Base-by-base conservation (phyloP, 164 flowering plant species). In the Taxillus chinensis region DNA sequence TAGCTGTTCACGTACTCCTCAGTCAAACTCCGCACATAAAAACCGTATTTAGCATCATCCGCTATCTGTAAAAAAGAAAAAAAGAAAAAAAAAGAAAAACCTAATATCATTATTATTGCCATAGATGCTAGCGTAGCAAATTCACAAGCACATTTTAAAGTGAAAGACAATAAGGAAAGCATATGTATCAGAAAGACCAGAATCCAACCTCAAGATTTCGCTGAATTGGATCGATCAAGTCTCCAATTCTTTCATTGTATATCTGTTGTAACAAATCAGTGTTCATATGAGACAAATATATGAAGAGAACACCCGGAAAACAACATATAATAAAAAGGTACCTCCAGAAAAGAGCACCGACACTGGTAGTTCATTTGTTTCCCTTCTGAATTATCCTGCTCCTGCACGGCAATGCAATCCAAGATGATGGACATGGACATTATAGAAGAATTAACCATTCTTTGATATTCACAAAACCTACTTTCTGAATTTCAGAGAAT, bases 281-380 rank as follows among this genome's bases (percentile, higher is more conserved):
- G 57, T 63, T 57, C 42, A 38, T 38, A 41, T 1, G 42, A 39
- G n/a, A 27, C 37, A 45, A 6, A 55, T 46, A 57, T 51, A 46
- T 41, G 8, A 45, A 9, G 8, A 12, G 46, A 45, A 41, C 49
- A 17, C 17, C 16, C 39, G 37, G 65, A 56, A 46, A 14, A 1
- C 27, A 40, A 45, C 54, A n/a, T 27, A 6, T 5, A 45, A 58
- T 15, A 3, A 40, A 40, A 15, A 45, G 27, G 50, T 67, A 90
- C 97, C 93, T 95, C 99, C 48, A 95, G 95, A 68, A 91, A 91
- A 59, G 96, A 95, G 68, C 99, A 91, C 43, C 97, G 88, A 59
- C 96, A 95, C 77, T 95, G 99, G 67, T 83, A 87, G 69, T 84
- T 91, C 49, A 84, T 70, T 65, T 76, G 86, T 61, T 80, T 86